Percentiles rank a stretch among this genome's conserved stretches.
These are phyloP conservation scores for Myriosclerotinia duriaeana DNA, from an alignment of 2,329 filamentous ascomycete species.

Conservation along the genomic window DNA sequence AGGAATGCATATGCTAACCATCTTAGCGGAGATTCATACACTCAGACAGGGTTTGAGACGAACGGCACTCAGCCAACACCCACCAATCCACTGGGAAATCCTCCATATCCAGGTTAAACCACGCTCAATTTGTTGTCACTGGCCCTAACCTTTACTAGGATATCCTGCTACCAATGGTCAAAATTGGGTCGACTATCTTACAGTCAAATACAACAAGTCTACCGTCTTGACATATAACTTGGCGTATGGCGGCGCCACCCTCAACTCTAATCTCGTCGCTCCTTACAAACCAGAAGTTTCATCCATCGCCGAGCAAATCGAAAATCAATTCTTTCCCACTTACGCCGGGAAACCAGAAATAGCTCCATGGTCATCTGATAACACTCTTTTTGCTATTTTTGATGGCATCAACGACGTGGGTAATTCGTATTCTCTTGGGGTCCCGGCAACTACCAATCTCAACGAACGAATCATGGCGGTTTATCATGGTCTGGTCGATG, in stretches of 20 bases:
- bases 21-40: constrained; percentile 46
- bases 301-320: constrained; percentile 44
- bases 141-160: neutral
- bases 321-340: constrained; percentile 45
- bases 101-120: constrained; percentile 41
- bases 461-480: constrained; percentile 46
- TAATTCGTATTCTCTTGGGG: constrained; percentile 46
- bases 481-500: constrained; percentile 45
- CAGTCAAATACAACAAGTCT: constrained; percentile 47
- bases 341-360: constrained; percentile 41
- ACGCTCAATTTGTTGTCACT: neutral
- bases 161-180: constrained; percentile 49
- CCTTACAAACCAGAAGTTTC: constrained; percentile 43
- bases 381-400: constrained; percentile 42
- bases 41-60: constrained; percentile 43
- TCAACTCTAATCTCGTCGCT: constrained; percentile 43
- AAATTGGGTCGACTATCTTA: constrained; percentile 56
- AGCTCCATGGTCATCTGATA: constrained; percentile 30
- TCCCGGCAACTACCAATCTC: constrained; percentile 39
- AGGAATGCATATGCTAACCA: constrained; percentile 1
- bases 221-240: constrained; percentile 52
- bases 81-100: constrained; percentile 45
- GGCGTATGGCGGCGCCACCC: constrained; percentile 48
- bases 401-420: constrained; percentile 59
- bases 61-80: constrained; percentile 41